Percentiles rank a stretch among this genome's conserved stretches.
These are phyloP conservation scores for Tephrocybe sp. DNA, from an alignment of 768 basidiomycete genomes.

Conservation along the genomic window DNA sequence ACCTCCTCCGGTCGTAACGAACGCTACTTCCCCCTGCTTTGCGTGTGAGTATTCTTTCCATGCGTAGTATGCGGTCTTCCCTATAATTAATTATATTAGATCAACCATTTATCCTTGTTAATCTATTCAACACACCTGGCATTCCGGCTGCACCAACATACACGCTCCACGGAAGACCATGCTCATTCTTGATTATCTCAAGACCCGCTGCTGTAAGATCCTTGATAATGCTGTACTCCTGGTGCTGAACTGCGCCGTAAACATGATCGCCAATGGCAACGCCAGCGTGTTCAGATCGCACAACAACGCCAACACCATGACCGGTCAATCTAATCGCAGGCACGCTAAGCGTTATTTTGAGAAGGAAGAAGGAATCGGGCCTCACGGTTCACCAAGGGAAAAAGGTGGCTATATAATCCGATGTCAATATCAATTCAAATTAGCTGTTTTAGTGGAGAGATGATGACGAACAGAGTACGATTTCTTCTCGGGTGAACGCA, in stretches of 20 bases:
- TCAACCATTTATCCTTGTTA: not conserved
- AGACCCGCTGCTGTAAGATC: conserved; percentile 18
- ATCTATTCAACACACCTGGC: conserved; percentile 37
- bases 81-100: conserved; percentile 16
- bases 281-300: conserved; percentile 35
- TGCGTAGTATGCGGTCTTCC: conserved; percentile 35
- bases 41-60: conserved; percentile 40
- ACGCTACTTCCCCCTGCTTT: conserved; percentile 40
- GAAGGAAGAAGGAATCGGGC: not conserved
- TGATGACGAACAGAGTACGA: conserved; percentile 22
- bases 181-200: conserved; percentile 34
- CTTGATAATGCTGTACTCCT: conserved; percentile 35
- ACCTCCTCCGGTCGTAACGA: conserved; percentile 40
- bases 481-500: conserved; percentile 29
- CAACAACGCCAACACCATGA: conserved; percentile 40
- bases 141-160: conserved; percentile 54
- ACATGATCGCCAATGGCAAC: conserved; percentile 39
- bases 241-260: conserved; percentile 31
- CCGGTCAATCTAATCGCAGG: conserved; percentile 21
- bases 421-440: not conserved
- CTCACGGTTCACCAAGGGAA: conserved; percentile 34
- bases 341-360: not conserved
- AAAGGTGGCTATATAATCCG: conserved; percentile 21
- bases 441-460: too few relatives aligned
- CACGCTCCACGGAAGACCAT: conserved; percentile 44